phyloP scores from a whole-genome alignment of 2,329 filamentous ascomycete genomes.

The Alternaria ethzedia region DNA sequence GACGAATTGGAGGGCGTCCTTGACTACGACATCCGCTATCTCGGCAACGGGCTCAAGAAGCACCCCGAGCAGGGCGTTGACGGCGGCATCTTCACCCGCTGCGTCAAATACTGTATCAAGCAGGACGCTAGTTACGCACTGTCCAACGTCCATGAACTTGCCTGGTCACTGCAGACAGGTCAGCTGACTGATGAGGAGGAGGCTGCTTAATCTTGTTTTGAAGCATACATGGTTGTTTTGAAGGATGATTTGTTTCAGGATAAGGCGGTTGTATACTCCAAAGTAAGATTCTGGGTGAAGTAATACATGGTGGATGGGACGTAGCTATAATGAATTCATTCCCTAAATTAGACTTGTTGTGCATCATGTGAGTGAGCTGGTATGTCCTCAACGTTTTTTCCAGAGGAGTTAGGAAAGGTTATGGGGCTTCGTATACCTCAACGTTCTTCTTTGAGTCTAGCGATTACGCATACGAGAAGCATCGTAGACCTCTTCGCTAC shows the following conservation, averaged over 20 bases:
- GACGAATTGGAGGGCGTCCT: constrained; percentile 1
- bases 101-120: constrained; percentile 33
- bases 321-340: not conserved
- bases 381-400: too few relatives aligned
- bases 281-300: not conserved
- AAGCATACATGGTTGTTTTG: not conserved
- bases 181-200: not conserved
- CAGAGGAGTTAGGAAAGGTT: not conserved
- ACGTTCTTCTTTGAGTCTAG: not conserved
- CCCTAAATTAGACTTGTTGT: not conserved
- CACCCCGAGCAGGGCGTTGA: constrained; percentile 16
- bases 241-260: not conserved
- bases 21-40: constrained; percentile 24
- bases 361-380: not conserved
- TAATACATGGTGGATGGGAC: not conserved
- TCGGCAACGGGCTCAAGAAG: constrained; percentile 24
- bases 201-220: not conserved
- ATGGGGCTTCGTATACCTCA: not conserved
- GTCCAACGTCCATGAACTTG: constrained; percentile 20
- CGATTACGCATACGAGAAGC: too few relatives aligned
- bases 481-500: not conserved
- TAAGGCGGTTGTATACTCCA: not conserved
- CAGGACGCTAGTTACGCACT: constrained; percentile 17
- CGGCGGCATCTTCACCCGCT: constrained; percentile 36
- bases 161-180: constrained; percentile 10